Evolutionary conservation across 768 basidiomycete genomes (phyloP).

Genomic region (Gloeopeniophorella convolvens): DNA sequence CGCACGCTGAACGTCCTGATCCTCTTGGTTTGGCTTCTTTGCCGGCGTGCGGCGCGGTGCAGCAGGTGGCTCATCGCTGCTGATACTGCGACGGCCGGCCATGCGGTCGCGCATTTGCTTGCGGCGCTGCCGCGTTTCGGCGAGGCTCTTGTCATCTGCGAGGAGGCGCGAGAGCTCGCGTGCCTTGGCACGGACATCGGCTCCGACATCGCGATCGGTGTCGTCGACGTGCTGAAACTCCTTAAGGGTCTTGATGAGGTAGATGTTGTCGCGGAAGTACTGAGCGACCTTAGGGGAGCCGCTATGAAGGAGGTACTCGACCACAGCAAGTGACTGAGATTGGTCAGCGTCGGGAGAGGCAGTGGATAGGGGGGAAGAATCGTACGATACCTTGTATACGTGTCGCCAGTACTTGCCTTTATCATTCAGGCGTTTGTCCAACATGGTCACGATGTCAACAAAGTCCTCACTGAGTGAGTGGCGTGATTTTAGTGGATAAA

Average conservation of each 20-base stretch:
- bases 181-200: slow-evolving; percentile 91
- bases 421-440: slow-evolving; percentile 94
- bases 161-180: slow-evolving; percentile 94
- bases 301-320: slow-evolving; percentile 90
- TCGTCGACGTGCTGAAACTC: slow-evolving; percentile 97
- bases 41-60: slow-evolving; percentile 24
- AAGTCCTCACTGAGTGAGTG: slow-evolving; percentile 65
- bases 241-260: slow-evolving; percentile 95
- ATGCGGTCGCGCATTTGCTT: slow-evolving; percentile 90
- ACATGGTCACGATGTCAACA: slow-evolving; percentile 97
- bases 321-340: slow-evolving; percentile 72
- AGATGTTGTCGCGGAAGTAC: slow-evolving; percentile 93
- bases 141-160: slow-evolving; percentile 69
- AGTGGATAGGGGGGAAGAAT: neutral
- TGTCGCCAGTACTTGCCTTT: slow-evolving; percentile 99
- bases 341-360: neutral
- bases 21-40: slow-evolving; percentile 39
- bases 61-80: slow-evolving; percentile 29
- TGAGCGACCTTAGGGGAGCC: slow-evolving; percentile 95
- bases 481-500: neutral
- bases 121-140: slow-evolving; percentile 69
- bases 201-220: slow-evolving; percentile 86
- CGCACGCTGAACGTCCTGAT: slow-evolving; percentile 73
- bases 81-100: slow-evolving; percentile 37
- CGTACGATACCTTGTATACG: slow-evolving; percentile 79